Evolutionary conservation across 169 alveolate species (phyloP).

Genomic region (Cryptosporidium meleagridis): DNA sequence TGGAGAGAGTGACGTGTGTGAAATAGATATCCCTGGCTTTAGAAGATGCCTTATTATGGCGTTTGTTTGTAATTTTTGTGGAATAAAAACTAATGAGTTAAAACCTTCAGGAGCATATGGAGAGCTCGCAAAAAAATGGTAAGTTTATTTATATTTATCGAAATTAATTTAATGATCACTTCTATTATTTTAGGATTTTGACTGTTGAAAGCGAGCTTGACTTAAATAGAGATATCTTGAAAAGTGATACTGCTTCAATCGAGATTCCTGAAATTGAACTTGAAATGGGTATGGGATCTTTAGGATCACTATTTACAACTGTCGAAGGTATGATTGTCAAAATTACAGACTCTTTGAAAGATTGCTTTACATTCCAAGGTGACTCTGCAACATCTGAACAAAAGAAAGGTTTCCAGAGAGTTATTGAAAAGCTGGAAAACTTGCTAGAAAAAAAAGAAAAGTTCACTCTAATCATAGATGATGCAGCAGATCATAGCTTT

Average conservation of each 20-base stretch:
- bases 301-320: conserved; percentile 94
- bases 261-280: conserved; percentile 93
- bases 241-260: conserved; percentile 93
- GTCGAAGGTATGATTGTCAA: conserved; percentile 94
- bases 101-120: conserved; percentile 97
- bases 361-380: conserved; percentile 92
- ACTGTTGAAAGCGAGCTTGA: conserved; percentile 80
- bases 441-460: conserved; percentile 73
- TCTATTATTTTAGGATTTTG: conserved; percentile 24
- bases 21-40: conserved; percentile 95
- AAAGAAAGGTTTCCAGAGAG: conserved; percentile 78
- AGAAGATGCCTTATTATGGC: conserved; percentile 94
- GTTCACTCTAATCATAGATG: conserved; percentile 91
- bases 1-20: conserved; percentile 89
- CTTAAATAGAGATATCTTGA: conserved; percentile 94
- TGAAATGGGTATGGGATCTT: conserved; percentile 90
- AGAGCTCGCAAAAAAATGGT: conserved; percentile 90
- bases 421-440: conserved; percentile 79
- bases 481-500: conserved; percentile 92
- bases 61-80: conserved; percentile 93
- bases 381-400: conserved; percentile 86
- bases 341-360: conserved; percentile 85
- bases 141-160: conserved; percentile 25
- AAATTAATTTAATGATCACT: not conserved
- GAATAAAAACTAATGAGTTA: conserved; percentile 93